Percentiles rank a stretch among this genome's conserved stretches.
These are phyloP conservation scores for Penicillium freii DNA, from an alignment of 2,329 filamentous ascomycete genomes.

Conservation along the genomic window DNA sequence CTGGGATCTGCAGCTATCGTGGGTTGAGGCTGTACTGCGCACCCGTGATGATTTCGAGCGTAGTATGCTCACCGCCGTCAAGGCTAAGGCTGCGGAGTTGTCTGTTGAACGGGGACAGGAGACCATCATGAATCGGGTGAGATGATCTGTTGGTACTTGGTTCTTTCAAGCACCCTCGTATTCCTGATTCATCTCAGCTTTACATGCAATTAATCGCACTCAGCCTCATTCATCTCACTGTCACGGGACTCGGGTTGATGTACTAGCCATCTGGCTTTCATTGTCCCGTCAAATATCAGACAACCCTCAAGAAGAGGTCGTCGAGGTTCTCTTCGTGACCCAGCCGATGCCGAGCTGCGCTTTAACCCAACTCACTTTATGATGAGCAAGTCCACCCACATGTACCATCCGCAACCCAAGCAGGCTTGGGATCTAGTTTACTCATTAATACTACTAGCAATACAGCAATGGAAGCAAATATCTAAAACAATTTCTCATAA, in stretches of 20 bases:
- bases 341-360: neutral
- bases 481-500: neutral
- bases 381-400: neutral
- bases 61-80: slow-evolving; percentile 81
- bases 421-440: slow-evolving; percentile 22
- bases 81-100: slow-evolving; percentile 82
- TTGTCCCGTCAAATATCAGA: too few relatives aligned
- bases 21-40: slow-evolving; percentile 90
- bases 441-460: slow-evolving; percentile 7
- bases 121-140: slow-evolving; percentile 93
- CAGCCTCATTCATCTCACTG: too few relatives aligned
- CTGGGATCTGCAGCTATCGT: slow-evolving; percentile 91
- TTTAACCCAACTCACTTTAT: neutral
- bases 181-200: too few relatives aligned
- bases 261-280: neutral
- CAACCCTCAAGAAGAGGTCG: too few relatives aligned
- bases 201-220: neutral
- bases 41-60: slow-evolving; percentile 91
- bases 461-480: slow-evolving; percentile 1
- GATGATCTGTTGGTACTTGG: slow-evolving; percentile 47
- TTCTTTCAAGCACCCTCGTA: too few relatives aligned
- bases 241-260: too few relatives aligned
- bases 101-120: slow-evolving; percentile 76
- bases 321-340: neutral
- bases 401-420: slow-evolving; percentile 14